Conservation (phyloP, 2,329 filamentous ascomycete species). For the Paraconiothyrium brasiliense region DNA sequence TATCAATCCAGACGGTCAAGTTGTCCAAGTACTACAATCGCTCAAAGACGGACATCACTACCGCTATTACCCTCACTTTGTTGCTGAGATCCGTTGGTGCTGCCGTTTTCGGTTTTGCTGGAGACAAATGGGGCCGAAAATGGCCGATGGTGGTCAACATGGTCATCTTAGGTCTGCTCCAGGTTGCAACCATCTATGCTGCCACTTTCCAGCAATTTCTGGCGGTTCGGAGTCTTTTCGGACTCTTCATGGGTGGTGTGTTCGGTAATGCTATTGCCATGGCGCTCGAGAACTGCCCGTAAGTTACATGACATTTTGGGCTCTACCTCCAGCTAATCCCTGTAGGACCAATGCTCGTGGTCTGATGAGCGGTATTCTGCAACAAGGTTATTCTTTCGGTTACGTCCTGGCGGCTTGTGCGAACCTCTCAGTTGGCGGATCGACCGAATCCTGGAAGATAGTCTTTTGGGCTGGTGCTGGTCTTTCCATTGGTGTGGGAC, state of each 20-base stretch:
- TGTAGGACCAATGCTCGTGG: slow-evolving; percentile 69
- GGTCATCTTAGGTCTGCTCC: slow-evolving; percentile 73
- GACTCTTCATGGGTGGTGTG: slow-evolving; percentile 82
- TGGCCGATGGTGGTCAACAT: slow-evolving; percentile 87
- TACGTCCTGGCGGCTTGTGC: slow-evolving; percentile 81
- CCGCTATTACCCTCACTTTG: slow-evolving; percentile 78
- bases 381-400: slow-evolving; percentile 83
- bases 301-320: slow-evolving; percentile 42
- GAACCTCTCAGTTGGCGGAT: slow-evolving; percentile 76
- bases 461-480: slow-evolving; percentile 78
- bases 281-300: slow-evolving; percentile 77
- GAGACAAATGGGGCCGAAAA: slow-evolving; percentile 82
- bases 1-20: slow-evolving; percentile 77
- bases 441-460: slow-evolving; percentile 73
- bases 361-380: slow-evolving; percentile 82
- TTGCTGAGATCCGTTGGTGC: slow-evolving; percentile 79
- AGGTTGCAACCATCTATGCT: slow-evolving; percentile 82
- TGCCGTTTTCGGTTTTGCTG: slow-evolving; percentile 77
- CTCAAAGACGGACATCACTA: slow-evolving; percentile 75
- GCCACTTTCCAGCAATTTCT: slow-evolving; percentile 76
- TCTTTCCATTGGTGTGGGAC: slow-evolving; percentile 73
- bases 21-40: slow-evolving; percentile 67
- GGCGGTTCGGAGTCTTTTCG: slow-evolving; percentile 77
- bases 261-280: slow-evolving; percentile 83
- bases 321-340: slow-evolving; percentile 33